Base-by-base conservation (phyloP, 164 flowering plant genomes). In the Piper longum region DNA sequence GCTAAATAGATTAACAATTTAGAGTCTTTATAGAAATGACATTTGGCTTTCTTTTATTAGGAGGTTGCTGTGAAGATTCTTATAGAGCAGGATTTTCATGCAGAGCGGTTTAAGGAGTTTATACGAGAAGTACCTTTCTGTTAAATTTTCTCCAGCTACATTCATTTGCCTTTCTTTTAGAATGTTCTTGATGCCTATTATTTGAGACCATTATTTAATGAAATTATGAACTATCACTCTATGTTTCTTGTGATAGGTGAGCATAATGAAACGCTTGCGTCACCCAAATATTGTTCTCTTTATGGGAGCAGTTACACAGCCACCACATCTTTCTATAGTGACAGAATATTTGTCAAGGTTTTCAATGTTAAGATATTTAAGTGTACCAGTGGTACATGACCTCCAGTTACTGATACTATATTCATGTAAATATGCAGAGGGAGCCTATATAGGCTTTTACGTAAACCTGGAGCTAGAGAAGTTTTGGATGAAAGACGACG, bases 21-120 rank as follows among this genome's bases (percentile, higher is more conserved):
- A 26, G 36, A 26, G 36, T 26, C 36, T 48, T 9, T 5, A 48
- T 9, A 9, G 14, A 48, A 48, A 14, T 48, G 9, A 48, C 3
- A 9, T 14, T 3, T 48, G 52, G 52, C 52, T 48, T 48, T 48
- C 7, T 2, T 48, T 14, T 9, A 48, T 9, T 84, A 95, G 99
- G 99, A 95, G 71, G 99, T 95, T 71, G 99, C 99, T 62, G 97
- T 95, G 75, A 95, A 95, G 74, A 89, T 95, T 81, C 95, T 95
- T 66, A 87, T 88, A 89, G 99, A 95, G 66, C 97, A 91, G 78
- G 99, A 95, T 57, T 80, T 85, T 61, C 87, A 79, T 76, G 83
- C 80, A 36, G 97, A 87, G 64, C 86, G 85, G 52, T 73, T 81
- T 64, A 84, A 86, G 59, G 99, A 95, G 70, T 95, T 95, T 74